Base-by-base conservation (phyloP, 176 grass and related monocot genomes). In the Coix lacrymajobi region DNA sequence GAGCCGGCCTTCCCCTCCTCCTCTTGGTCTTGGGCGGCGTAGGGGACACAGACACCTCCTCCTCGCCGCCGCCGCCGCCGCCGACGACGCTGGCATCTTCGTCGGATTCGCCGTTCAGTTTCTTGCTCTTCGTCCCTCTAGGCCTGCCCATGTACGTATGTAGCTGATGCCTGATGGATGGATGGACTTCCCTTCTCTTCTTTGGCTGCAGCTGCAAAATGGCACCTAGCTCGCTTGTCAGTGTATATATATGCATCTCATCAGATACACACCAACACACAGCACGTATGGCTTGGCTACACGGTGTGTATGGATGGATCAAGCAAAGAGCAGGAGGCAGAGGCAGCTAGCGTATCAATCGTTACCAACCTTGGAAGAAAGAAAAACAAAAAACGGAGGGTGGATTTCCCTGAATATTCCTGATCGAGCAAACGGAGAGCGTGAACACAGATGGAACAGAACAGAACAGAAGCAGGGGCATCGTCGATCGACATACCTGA, bases 61-160 rank as follows among this genome's bases (percentile, higher is more conserved):
- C 33, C 20, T 56, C 51, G 51, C 51, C 20, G 51, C 49, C 52
- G 52, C 3, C 61, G 39, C 52, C 65, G 46, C 52, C 78, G 46
- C 63, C 38, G 75, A 56, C 17, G 37, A 38, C 10, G 76, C 58
- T 45, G 76, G 25, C 75, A 1, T 78, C 58, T 29, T 67, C 31
- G 62, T 49, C 41, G 29, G 46, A 45, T 32, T 66, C 63, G 45
- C 28, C 78, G 63, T 39, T 80, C 8, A 2, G n/a, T 20, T 80
- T 80, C 78, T 80, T 69, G 46, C n/a, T 51, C 78, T 80, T 80
- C n/a, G n/a, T n/a, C 22, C 78, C 78, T 56, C 78, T 68, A 13
- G 46, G 64, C 78, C 32, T 69, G 17, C 78, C 78, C 78, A 79
- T 78, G 34, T 34, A 57, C 22, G 15, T n/a, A 17, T 26, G 11